Evolutionary conservation across 1,284 basidiomycete species (phyloP).

Genomic region (Polyporus tsugae): DNA sequence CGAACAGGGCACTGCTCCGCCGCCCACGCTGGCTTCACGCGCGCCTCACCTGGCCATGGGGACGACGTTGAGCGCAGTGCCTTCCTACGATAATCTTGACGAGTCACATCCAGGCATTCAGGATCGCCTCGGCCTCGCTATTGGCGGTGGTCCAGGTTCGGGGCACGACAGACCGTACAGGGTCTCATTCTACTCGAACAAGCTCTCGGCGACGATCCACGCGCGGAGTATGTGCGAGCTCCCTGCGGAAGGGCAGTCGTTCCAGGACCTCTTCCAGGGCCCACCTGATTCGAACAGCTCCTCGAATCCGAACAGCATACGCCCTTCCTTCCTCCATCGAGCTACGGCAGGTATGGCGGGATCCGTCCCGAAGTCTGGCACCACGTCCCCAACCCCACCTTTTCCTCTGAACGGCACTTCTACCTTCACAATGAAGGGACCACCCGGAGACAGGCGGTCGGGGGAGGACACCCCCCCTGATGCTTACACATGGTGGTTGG

Average conservation of each 20-base stretch:
- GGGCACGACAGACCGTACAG: constrained; percentile 93
- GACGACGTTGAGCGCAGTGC: constrained; percentile 43
- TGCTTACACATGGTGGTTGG: constrained; percentile 92
- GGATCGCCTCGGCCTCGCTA: constrained; percentile 17
- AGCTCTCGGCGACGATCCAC: constrained; percentile 93
- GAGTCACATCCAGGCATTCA: constrained; percentile 25
- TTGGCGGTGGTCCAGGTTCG: constrained; percentile 32
- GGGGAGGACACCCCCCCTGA: constrained; percentile 31
- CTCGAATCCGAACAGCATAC: constrained; percentile 24
- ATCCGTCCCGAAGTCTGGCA: constrained; percentile 24
- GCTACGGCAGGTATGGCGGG: constrained; percentile 22
- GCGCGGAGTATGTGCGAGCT: constrained; percentile 93
- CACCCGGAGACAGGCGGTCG: constrained; percentile 25
- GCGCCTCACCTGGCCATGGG: constrained; percentile 39
- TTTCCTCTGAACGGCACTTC: constrained; percentile 34
- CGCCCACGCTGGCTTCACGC: constrained; percentile 51
- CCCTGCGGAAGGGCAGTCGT: constrained; percentile 92
- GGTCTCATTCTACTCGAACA: constrained; percentile 99
- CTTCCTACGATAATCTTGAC: constrained; percentile 44
- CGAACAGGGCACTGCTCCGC: constrained; percentile 65
- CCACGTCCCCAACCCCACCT: constrained; percentile 25
- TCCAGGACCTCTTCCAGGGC: constrained; percentile 91
- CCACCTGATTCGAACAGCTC: constrained; percentile 25
- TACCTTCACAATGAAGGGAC: constrained; percentile 1
- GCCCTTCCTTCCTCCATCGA: constrained; percentile 27